Evolutionary conservation across 2,329 filamentous ascomycete species (phyloP).

Genomic region (Macrophomina pseudophaseolina): DNA sequence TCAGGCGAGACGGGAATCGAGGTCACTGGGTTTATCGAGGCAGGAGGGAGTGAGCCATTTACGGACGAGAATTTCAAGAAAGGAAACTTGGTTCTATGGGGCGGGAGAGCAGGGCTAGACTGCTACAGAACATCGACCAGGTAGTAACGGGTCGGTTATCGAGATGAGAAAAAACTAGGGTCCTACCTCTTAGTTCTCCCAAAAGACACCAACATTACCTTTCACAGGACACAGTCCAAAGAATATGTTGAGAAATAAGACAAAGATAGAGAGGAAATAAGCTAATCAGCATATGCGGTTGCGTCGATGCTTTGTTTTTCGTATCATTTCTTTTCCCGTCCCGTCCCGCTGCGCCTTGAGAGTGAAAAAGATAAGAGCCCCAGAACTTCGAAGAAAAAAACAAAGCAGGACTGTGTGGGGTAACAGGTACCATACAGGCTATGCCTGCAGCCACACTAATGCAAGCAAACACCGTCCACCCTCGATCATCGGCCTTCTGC

Average conservation of each 20-base stretch:
- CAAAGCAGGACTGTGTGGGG: background rate
- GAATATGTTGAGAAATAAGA: background rate
- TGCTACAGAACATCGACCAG: background rate
- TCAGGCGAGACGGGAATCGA: too few relatives aligned
- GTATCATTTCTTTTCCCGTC: constrained; percentile 20
- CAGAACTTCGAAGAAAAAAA: background rate
- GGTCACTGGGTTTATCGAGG: too few relatives aligned
- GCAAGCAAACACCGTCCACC: constrained; percentile 3
- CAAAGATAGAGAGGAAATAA: background rate
- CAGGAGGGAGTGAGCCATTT: too few relatives aligned
- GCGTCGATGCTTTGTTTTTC: background rate
- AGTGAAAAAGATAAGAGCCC: background rate
- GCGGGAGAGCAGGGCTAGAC: too few relatives aligned
- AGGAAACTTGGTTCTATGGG: too few relatives aligned
- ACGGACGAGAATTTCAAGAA: too few relatives aligned
- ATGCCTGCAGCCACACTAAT: constrained; percentile 11
- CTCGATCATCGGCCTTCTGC: background rate
- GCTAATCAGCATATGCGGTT: background rate
- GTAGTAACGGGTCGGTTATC: background rate
- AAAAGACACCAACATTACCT: too few relatives aligned
- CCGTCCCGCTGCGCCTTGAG: constrained; percentile 4
- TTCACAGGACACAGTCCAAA: background rate
- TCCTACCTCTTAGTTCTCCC: background rate
- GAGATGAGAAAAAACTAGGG: background rate
- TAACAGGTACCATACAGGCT: background rate